Conservation (phyloP, 306 rosid genomes). For the Prinsepia uniflora region DNA sequence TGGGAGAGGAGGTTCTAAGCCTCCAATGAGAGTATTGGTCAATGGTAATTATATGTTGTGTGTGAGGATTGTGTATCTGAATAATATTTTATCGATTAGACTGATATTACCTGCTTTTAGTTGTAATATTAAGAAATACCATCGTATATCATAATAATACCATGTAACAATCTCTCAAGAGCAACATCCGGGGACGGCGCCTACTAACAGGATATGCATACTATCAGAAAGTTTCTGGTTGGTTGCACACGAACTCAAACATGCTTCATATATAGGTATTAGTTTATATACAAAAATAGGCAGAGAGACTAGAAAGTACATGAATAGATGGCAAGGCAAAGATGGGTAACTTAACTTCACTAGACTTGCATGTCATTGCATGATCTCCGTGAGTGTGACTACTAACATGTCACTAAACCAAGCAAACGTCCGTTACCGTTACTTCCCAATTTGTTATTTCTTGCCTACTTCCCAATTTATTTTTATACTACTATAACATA, state of each 20-base stretch:
- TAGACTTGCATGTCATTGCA: slow-evolving; percentile 26
- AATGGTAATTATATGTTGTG: too few relatives aligned
- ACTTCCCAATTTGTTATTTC: slow-evolving; percentile 24
- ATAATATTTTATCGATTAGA: too few relatives aligned
- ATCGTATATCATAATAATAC: too few relatives aligned
- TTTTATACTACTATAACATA: slow-evolving; percentile 33
- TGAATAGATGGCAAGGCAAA: background rate
- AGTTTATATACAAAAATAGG: background rate
- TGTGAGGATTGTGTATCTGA: too few relatives aligned
- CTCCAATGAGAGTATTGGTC: too few relatives aligned
- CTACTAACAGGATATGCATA: background rate
- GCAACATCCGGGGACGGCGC: background rate
- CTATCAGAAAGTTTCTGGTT: background rate
- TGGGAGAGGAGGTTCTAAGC: too few relatives aligned
- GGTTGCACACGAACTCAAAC: background rate
- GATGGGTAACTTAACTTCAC: background rate
- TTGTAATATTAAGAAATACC: too few relatives aligned
- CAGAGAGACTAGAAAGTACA: too few relatives aligned
- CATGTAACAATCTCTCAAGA: too few relatives aligned
- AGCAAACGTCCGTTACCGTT: slow-evolving; percentile 12
- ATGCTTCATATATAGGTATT: background rate
- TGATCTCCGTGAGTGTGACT: slow-evolving; percentile 13
- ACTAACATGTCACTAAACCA: slow-evolving; percentile 18
- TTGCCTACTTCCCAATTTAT: slow-evolving; percentile 39
- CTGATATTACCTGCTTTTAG: too few relatives aligned